phyloP scores from a whole-genome alignment of 306 rosid species.

The Gastrolobium bilobum region DNA sequence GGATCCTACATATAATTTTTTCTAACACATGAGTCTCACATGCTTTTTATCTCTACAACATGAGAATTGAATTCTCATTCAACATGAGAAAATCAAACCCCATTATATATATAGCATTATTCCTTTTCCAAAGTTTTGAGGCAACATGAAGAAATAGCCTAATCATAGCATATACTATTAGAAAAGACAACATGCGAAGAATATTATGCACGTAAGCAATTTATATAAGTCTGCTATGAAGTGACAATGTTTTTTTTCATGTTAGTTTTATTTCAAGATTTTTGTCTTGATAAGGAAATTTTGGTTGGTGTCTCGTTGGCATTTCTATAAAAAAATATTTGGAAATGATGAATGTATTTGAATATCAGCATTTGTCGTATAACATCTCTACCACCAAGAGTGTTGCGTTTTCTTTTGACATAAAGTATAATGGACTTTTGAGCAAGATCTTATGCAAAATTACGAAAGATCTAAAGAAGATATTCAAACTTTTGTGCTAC shows the following conservation, averaged over 20 bases:
- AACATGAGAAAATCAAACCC: too few relatives aligned
- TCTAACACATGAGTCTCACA: too few relatives aligned
- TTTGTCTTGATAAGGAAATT: slow-evolving; percentile 38
- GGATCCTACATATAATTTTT: too few relatives aligned
- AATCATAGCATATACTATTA: slow-evolving; percentile 14
- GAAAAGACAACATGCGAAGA: slow-evolving; percentile 37
- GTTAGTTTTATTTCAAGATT: not conserved
- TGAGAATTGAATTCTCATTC: too few relatives aligned
- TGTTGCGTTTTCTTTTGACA: slow-evolving; percentile 33
- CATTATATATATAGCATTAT: not conserved
- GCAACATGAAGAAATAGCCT: not conserved
- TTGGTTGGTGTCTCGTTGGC: slow-evolving; percentile 40
- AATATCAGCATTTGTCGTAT: slow-evolving; percentile 13
- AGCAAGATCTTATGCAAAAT: slow-evolving; percentile 28
- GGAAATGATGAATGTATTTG: slow-evolving; percentile 7
- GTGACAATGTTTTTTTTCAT: slow-evolving; percentile 15
- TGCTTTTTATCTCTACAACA: too few relatives aligned
- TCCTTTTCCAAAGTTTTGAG: slow-evolving; percentile 13
- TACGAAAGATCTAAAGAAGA: not conserved
- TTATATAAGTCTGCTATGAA: slow-evolving; percentile 1
- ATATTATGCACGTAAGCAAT: slow-evolving; percentile 15
- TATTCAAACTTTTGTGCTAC: slow-evolving; percentile 35
- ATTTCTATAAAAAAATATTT: not conserved
- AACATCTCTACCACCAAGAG: not conserved
- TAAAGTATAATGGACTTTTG: slow-evolving; percentile 25